phyloP scores from a whole-genome alignment of 2,329 filamentous ascomycete genomes.

The Bipolaris sorokiniana region DNA sequence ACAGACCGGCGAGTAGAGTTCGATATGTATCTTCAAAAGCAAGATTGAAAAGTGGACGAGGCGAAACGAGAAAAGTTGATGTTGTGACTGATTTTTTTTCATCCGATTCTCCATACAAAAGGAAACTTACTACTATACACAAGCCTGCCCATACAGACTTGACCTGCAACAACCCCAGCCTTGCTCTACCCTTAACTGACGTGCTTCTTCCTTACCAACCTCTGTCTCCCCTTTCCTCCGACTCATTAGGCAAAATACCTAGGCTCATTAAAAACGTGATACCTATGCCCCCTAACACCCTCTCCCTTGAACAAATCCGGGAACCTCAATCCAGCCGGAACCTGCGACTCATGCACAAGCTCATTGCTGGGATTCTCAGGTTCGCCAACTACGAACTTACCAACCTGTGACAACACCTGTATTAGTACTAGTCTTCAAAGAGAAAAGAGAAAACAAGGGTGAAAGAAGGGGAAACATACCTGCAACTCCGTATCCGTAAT shows the following conservation, averaged over 20 bases:
- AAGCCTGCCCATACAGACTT: not conserved
- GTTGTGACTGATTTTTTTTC: not conserved
- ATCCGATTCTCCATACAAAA: not conserved
- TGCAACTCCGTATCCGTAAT: slow-evolving; percentile 98
- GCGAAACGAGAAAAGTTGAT: not conserved
- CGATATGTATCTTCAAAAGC: not conserved
- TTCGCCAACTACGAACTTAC: slow-evolving; percentile 87
- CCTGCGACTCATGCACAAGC: slow-evolving; percentile 72
- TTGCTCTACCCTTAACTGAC: not conserved
- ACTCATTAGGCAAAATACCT: slow-evolving; percentile 39
- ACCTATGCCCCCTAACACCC: slow-evolving; percentile 85
- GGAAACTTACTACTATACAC: not conserved
- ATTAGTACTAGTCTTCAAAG: not conserved
- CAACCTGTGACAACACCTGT: slow-evolving; percentile 59
- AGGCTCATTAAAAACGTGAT: slow-evolving; percentile 89
- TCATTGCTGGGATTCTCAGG: slow-evolving; percentile 67
- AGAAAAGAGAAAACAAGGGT: not conserved
- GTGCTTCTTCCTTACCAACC: not conserved
- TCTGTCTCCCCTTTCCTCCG: too few species aligned
- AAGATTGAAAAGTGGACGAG: not conserved
- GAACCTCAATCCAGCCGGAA: slow-evolving; percentile 81
- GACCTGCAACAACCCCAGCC: not conserved
- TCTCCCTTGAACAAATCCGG: slow-evolving; percentile 82
- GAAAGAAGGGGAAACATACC: slow-evolving; percentile 53
- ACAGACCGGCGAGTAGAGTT: not conserved